Evolutionary conservation across 352 stramenopile species (phyloP).

Genomic region (Phytophthora rubi): DNA sequence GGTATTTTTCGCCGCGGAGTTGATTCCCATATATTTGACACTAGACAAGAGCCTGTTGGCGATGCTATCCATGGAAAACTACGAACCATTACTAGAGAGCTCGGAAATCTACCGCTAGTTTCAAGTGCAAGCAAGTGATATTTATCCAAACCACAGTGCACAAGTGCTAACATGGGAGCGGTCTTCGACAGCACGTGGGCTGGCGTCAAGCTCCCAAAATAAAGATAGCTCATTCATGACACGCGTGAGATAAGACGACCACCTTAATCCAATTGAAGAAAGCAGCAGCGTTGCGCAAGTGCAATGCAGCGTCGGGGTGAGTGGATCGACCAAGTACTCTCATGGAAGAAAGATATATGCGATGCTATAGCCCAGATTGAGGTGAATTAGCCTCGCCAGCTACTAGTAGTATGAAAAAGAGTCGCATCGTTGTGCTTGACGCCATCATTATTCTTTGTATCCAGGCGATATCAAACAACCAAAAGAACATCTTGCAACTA

Average conservation of each 20-base stretch:
- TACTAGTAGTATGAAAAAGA: not conserved
- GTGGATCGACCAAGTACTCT: conserved; percentile 7
- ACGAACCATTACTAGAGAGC: conserved; percentile 72
- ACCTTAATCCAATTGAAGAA: conserved; percentile 3
- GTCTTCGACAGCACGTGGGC: conserved; percentile 2
- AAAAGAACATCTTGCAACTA: conserved; percentile 52
- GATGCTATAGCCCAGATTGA: conserved; percentile 29
- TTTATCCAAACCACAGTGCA: conserved; percentile 16
- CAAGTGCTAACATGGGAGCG: conserved; percentile 4
- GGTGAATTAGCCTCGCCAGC: conserved; percentile 7
- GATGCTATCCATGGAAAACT: conserved; percentile 85
- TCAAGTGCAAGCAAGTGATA: conserved; percentile 12
- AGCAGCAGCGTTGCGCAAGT: not conserved
- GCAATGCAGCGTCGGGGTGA: conserved; percentile 14
- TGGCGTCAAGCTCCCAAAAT: conserved; percentile 26
- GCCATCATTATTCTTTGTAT: not conserved
- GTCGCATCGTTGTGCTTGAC: not conserved
- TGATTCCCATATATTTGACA: conserved; percentile 82
- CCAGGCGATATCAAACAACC: conserved; percentile 31
- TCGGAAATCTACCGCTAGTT: conserved; percentile 40
- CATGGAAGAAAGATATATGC: conserved; percentile 18
- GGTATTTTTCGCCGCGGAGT: conserved; percentile 80
- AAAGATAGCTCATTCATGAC: conserved; percentile 24
- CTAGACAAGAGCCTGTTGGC: conserved; percentile 75
- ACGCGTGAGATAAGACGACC: conserved; percentile 2